Evolutionary conservation across 257 asterid species (phyloP).

Genomic region (Solanum etuberosum): DNA sequence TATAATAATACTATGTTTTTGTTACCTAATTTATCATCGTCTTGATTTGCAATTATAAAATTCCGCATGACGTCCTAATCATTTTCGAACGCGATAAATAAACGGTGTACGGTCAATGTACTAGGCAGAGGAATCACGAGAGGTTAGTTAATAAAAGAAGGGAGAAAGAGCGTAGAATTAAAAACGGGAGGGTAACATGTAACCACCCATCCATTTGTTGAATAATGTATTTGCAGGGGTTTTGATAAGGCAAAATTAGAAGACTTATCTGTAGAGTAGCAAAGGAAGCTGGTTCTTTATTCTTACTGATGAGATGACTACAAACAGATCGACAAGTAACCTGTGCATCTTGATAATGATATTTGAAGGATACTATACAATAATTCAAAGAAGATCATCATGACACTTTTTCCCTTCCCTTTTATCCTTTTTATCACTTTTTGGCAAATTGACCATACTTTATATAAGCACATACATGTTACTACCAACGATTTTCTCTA

Average conservation of each 20-base stretch:
- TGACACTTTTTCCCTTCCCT: not conserved
- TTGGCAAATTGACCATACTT: not conserved
- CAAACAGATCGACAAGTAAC: not conserved
- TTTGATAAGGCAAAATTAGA: not conserved
- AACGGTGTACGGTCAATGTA: not conserved
- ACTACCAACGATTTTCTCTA: not conserved
- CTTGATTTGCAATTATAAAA: too few species aligned
- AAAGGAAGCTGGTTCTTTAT: not conserved
- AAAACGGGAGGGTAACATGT: slow-evolving; percentile 25
- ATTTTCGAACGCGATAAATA: too few species aligned
- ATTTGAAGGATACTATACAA: not conserved
- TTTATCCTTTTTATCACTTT: not conserved
- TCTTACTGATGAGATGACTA: not conserved
- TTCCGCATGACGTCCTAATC: too few species aligned
- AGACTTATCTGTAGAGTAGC: not conserved
- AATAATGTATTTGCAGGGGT: not conserved
- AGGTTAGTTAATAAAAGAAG: not conserved
- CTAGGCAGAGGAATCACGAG: not conserved
- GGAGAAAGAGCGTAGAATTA: not conserved
- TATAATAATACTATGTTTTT: too few species aligned
- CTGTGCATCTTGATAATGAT: slow-evolving; percentile 7
- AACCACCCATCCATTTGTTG: slow-evolving; percentile 17
- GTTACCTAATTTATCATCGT: too few species aligned
- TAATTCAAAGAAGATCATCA: not conserved
- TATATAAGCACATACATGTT: not conserved